Evolutionary conservation across 1,284 basidiomycete species (phyloP).

Genomic region (Marasmius fiardii): DNA sequence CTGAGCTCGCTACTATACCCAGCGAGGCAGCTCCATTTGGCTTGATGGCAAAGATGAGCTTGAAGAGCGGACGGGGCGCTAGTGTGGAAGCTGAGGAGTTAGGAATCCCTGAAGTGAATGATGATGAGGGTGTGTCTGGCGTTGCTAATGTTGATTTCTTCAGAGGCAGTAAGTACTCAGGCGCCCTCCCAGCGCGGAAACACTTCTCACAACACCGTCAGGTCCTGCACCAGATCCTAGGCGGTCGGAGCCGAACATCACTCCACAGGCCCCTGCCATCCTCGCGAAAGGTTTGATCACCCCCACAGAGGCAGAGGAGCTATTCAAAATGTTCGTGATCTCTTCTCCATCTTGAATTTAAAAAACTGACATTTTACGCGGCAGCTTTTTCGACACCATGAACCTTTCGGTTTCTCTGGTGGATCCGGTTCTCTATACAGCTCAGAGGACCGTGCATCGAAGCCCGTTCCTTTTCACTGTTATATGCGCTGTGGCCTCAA

Average conservation of each 20-base stretch:
- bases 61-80: conserved; percentile 42
- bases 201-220: conserved; percentile 21
- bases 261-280: conserved; percentile 63
- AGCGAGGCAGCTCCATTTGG: conserved; percentile 64
- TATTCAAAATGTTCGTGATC: conserved; percentile 71
- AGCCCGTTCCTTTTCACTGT: conserved; percentile 82
- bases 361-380: conserved; percentile 10
- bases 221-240: conserved; percentile 41
- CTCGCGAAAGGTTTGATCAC: conserved; percentile 68
- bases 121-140: conserved; percentile 48
- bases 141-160: conserved; percentile 67
- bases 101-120: conserved; percentile 32
- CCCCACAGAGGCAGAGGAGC: conserved; percentile 66
- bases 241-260: conserved; percentile 25
- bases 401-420: conserved; percentile 69
- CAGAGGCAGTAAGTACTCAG: conserved; percentile 45
- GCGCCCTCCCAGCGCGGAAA: background rate
- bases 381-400: conserved; percentile 73
- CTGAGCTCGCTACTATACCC: conserved; percentile 54
- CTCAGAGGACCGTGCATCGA: conserved; percentile 66
- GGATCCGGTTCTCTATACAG: conserved; percentile 74
- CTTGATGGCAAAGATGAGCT: conserved; percentile 59
- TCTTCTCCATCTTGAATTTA: background rate
- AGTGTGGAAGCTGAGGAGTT: conserved; percentile 32
- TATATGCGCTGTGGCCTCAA: conserved; percentile 74